phyloP scores from a whole-genome alignment of 2,329 filamentous ascomycete genomes.

The Fusarium hostae region DNA sequence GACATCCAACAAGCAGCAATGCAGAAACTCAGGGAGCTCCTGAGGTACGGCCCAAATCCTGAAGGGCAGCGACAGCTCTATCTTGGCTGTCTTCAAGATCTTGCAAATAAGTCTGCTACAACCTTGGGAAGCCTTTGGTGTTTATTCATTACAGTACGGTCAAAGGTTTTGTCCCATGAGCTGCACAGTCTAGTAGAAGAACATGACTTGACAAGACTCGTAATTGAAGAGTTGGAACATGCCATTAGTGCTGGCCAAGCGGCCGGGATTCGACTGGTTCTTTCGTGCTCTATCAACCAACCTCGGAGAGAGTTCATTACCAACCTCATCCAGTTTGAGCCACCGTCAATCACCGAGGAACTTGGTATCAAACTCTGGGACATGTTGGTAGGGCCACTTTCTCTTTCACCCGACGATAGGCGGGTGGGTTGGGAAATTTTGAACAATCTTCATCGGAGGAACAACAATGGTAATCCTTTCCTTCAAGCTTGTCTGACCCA shows the following conservation, averaged over 20 bases:
- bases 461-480: conserved; percentile 63
- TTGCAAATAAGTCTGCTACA: conserved; percentile 69
- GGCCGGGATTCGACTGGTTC: conserved; percentile 56
- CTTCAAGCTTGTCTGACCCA: conserved; percentile 63
- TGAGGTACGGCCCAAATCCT: conserved; percentile 63
- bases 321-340: conserved; percentile 69
- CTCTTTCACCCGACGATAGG: conserved; percentile 69
- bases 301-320: conserved; percentile 68
- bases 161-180: conserved; percentile 58
- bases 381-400: conserved; percentile 73
- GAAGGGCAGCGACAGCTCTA: conserved; percentile 72
- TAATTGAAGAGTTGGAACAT: conserved; percentile 73
- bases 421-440: conserved; percentile 77
- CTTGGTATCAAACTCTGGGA: conserved; percentile 77
- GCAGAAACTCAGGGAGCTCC: conserved; percentile 69
- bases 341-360: conserved; percentile 69
- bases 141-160: conserved; percentile 62
- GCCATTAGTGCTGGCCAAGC: conserved; percentile 51
- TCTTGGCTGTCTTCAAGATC: conserved; percentile 73
- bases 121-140: conserved; percentile 80
- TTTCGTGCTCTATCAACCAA: conserved; percentile 60
- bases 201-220: conserved; percentile 69
- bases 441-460: conserved; percentile 57
- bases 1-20: conserved; percentile 73
- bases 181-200: conserved; percentile 67